Conservation (phyloP, 306 rosid genomes). For the Medicago ruthenica region DNA sequence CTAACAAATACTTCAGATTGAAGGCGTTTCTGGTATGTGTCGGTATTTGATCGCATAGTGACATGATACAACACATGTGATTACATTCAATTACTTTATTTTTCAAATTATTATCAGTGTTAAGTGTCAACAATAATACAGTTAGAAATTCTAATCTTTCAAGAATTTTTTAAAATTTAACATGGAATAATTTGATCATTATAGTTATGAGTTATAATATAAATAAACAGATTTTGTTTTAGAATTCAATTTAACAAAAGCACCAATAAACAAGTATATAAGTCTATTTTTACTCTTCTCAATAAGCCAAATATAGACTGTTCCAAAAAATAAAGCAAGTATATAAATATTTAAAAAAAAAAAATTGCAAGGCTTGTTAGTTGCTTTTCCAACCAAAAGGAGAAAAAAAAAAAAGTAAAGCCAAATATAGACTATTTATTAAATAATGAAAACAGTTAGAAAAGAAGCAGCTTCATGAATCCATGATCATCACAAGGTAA, state of each 20-base stretch:
- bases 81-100: not conserved
- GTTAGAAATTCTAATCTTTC: no score
- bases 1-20: not conserved
- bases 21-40: not conserved
- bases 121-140: no score
- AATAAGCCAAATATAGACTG: not conserved
- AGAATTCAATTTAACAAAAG: no score
- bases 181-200: no score
- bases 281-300: not conserved
- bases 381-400: no score
- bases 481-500: conserved; percentile 19
- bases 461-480: conserved; percentile 34
- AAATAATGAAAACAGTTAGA: not conserved
- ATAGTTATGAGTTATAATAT: no score
- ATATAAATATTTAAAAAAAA: no score
- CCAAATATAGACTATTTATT: no score
- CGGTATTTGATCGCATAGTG: not conserved
- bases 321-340: no score
- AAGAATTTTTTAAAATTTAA: no score
- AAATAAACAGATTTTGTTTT: no score
- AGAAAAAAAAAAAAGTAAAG: no score
- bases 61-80: not conserved
- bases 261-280: not conserved
- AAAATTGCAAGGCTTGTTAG: not conserved
- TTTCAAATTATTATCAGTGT: not conserved